A percentile compares a stretch with the other conserved stretches of the same genome.
Conservation (phyloP, 1,284 basidiomycete species). For the Amylostereum areolatum region DNA sequence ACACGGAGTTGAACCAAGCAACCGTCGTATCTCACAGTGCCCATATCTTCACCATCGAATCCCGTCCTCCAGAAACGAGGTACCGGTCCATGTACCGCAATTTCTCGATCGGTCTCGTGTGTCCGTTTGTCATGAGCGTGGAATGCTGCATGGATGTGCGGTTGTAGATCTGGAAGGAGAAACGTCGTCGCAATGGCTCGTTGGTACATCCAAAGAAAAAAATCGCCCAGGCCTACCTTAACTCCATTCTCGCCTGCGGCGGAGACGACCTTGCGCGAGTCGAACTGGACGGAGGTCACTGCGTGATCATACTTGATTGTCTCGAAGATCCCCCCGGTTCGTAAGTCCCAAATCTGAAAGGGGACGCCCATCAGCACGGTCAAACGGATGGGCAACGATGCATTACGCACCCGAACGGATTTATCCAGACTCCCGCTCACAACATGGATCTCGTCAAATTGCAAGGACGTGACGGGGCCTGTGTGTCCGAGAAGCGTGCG, state of each 20-base stretch:
- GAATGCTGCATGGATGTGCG: conserved; percentile 90
- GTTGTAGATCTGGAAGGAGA: conserved; percentile 75
- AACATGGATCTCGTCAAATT: conserved; percentile 96
- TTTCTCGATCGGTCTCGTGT: conserved; percentile 84
- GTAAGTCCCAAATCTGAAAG: conserved; percentile 89
- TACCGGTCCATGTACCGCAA: conserved; percentile 97
- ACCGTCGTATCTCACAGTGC: conserved; percentile 56
- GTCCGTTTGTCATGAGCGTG: conserved; percentile 83
- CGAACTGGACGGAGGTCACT: conserved; percentile 91
- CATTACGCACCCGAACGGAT: conserved; percentile 69
- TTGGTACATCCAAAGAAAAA: conserved; percentile 1
- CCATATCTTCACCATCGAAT: conserved; percentile 92
- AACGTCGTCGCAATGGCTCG: neutral
- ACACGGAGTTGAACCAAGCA: too few species aligned
- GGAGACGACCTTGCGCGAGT: conserved; percentile 89
- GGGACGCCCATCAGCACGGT: neutral
- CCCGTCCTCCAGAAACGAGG: conserved; percentile 85
- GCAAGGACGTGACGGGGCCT: conserved; percentile 88
- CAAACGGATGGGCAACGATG: conserved; percentile 6
- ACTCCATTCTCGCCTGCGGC: conserved; percentile 93
- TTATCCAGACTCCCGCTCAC: conserved; percentile 92
- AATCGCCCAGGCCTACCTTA: conserved; percentile 50
- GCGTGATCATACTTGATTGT: conserved; percentile 89
- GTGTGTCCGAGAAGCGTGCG: conserved; percentile 93
- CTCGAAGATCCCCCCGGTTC: conserved; percentile 84